Conservation (phyloP, 345 rosid genomes). For the Salix dunnii region DNA sequence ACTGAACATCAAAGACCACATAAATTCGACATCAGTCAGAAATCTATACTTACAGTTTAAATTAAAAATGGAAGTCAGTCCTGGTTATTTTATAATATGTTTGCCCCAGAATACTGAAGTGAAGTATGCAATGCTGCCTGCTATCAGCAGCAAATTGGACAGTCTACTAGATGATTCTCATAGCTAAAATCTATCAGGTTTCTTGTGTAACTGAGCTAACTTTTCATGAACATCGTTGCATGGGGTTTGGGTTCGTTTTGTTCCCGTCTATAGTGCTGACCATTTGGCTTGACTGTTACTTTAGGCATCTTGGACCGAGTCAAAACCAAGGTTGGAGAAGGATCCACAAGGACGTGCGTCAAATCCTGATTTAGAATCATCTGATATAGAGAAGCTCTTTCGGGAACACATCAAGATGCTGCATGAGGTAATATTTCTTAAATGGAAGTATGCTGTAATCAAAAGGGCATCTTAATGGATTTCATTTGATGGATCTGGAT, state of each 20-base stretch:
- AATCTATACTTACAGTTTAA: background rate
- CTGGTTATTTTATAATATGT: background rate
- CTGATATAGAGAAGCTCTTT: conserved; percentile 85
- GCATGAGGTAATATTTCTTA: conserved; percentile 56
- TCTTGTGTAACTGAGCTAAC: background rate
- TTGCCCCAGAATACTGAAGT: background rate
- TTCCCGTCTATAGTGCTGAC: background rate
- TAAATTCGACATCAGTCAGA: background rate
- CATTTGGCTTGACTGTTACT: conserved; percentile 10
- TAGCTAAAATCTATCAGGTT: background rate
- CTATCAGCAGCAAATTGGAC: background rate
- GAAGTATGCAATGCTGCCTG: background rate
- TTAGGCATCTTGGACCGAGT: conserved; percentile 96
- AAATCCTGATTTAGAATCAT: conserved; percentile 68
- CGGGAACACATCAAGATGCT: conserved; percentile 82
- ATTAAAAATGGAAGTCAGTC: background rate
- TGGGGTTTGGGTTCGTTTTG: background rate
- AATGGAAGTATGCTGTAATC: background rate
- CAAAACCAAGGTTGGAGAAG: conserved; percentile 80
- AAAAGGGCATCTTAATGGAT: background rate
- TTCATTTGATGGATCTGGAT: background rate
- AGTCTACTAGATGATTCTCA: background rate
- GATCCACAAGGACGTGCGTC: conserved; percentile 93
- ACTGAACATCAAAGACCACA: background rate
- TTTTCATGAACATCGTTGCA: background rate